phyloP scores from a whole-genome alignment of 1,139 yeast genomes.

The Hansenula sp. region DNA sequence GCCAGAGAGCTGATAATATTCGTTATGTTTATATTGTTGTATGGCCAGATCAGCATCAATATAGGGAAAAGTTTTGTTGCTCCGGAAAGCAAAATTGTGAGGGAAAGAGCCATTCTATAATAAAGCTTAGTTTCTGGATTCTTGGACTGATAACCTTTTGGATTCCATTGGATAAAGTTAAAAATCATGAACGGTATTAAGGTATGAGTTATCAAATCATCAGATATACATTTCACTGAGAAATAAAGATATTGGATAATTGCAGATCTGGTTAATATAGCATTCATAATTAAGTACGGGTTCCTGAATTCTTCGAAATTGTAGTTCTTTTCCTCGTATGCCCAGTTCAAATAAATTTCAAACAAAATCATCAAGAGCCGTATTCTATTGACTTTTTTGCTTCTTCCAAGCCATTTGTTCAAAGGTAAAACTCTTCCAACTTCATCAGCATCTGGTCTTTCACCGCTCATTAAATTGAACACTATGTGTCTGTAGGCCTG shows the following conservation, averaged over 20 bases:
- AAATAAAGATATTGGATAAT: conserved; percentile 65
- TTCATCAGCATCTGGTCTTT: conserved; percentile 1
- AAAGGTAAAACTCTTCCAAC: conserved; percentile 9
- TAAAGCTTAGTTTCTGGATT: conserved; percentile 12
- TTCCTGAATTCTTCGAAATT: conserved; percentile 3
- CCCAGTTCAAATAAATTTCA: conserved; percentile 92
- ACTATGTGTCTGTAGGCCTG: conserved; percentile 90
- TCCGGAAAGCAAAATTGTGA: conserved; percentile 71
- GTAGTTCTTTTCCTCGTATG: conserved; percentile 67
- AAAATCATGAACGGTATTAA: conserved; percentile 41
- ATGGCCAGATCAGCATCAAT: conserved; percentile 96
- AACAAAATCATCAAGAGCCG: conserved; percentile 69
- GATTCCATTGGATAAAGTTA: conserved; percentile 39
- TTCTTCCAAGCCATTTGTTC: conserved; percentile 23
- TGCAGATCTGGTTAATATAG: conserved; percentile 42
- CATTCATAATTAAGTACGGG: conserved; percentile 25
- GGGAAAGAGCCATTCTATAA: conserved; percentile 39
- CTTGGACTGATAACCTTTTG: conserved; percentile 13
- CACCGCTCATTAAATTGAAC: conserved; percentile 56
- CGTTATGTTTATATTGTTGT: conserved; percentile 71
- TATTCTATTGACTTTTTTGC: conserved; percentile 38
- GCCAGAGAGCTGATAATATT: conserved; percentile 60
- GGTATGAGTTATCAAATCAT: conserved; percentile 51
- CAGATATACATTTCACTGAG: conserved; percentile 56
- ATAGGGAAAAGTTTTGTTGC: conserved; percentile 84